Evolutionary conservation across 352 stramenopile genomes (phyloP), one percentile per base, ranked within the genome.

Genomic region (Globisporangium irregulare): DNA sequence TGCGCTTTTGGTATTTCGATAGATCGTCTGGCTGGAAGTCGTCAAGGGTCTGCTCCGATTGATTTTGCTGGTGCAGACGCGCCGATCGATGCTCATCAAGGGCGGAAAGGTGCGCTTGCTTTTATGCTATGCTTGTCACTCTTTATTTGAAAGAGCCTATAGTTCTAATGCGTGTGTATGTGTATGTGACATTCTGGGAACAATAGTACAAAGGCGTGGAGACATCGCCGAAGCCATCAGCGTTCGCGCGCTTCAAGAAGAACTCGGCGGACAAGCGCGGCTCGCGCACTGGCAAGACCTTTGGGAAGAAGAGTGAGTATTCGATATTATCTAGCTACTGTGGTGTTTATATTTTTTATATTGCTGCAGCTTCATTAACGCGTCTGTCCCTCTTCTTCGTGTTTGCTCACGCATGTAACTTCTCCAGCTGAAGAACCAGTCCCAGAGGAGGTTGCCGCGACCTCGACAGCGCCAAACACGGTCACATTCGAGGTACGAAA

Each of bases 11-110:
- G 20, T 43, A 22, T 63, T 9, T 50, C 22, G 5, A 34, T 73
- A 90, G 75, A 94, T 95, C 76, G 79, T 94, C 12, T 87, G 77
- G 77, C 65, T 95, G 10, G 87, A 95, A 62, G 54, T 88, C 22
- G 75, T 91, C 65, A 95, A 95, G 73, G 76, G 80, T 32, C 69
- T 90, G 9, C 80, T 88, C 41, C 87, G 87, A 29, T 59, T 95
- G 10, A 36, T 92, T 43, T 67, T 95, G 38, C 71, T 95, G 25
- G 48, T 80, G 22, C 86, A 92, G 56, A 74, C 81, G 66, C 84
- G 80, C 64, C 80, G 77, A 55, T 72, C 62, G 1, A 78, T 94
- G 71, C 75, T 94, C 6, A 60, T 89, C 20, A 75, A 76, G 61
- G 81, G 78, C 41, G 86, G 82, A 65, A 92, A 86, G 68, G 80